Base-by-base conservation (phyloP, 257 asterid genomes). In the Coffea canephora region DNA sequence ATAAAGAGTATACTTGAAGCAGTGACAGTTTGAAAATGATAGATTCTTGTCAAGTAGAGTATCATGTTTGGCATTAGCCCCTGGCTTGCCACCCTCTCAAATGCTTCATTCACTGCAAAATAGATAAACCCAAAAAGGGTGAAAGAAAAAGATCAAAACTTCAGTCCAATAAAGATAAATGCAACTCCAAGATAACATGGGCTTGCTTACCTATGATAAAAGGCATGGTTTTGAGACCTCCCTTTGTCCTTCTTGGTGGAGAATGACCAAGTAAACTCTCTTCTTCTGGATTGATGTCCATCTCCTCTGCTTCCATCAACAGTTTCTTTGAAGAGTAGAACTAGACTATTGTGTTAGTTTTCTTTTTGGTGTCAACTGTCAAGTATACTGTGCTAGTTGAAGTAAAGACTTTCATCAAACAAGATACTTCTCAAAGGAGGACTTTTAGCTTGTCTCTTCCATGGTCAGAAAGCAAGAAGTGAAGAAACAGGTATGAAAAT, bases 31-130 rank as follows among this genome's bases (percentile, higher is more conserved):
- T 67, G 21, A 15, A 67, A 54, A 14, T 57, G 75, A 46, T 82
- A 78, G 57, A 62, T 67, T 64, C 49, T 73, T 77, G 61, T 78
- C 49, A 82, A 36, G 57, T 82, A 82, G 39, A 82, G 27, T 25
- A 82, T 73, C 85, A 82, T 78, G 25, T 73, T 82, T 66, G 85
- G 85, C 55, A 36, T 4, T 46, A 82, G 59, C 6, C 82, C 85
- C 43, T 50, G 67, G 39, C 79, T 78, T 65, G 82, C 82, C 54
- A 82, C n/a, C 52, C 59, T 82, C 77, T 82, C 82, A 23, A 70
- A 77, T 52, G 85, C 31, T 55, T 82, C 85, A 77, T 73, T 78
- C 79, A 78, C 85, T 78, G 39, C 69, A 76, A 81, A 55, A 75
- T 6, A 48, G 41, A 3, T 36, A 12, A 27, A 59, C 8, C 1